Conservation (phyloP, 768 basidiomycete species). For the Agaricus blazei region DNA sequence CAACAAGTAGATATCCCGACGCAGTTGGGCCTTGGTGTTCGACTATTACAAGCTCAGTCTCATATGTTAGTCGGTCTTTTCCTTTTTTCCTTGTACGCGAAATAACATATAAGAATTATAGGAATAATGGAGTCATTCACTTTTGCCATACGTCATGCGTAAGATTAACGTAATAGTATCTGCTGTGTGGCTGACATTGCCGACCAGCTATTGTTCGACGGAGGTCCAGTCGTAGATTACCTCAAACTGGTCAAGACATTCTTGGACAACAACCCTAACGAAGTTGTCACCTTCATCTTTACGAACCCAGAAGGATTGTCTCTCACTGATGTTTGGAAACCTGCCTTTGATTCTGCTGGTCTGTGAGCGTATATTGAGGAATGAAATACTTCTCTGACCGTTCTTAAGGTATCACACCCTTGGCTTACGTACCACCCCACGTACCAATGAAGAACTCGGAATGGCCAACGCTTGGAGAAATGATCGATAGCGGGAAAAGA, state of each 20-base stretch:
- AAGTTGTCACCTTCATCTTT: conserved; percentile 61
- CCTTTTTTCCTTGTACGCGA: neutral
- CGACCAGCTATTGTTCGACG: conserved; percentile 43
- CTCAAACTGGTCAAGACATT: conserved; percentile 49
- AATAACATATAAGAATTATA: conserved; percentile 3
- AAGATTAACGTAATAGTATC: conserved; percentile 23
- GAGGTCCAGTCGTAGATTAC: conserved; percentile 44
- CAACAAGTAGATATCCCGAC: conserved; percentile 46
- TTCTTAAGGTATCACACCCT: conserved; percentile 31
- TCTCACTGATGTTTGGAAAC: conserved; percentile 43
- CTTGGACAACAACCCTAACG: conserved; percentile 57
- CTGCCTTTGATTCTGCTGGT: conserved; percentile 48
- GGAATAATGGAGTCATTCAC: conserved; percentile 41
- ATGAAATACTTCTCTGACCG: neutral
- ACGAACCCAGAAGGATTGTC: conserved; percentile 60
- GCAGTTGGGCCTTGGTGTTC: conserved; percentile 48
- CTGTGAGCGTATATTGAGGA: conserved; percentile 10
- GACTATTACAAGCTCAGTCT: conserved; percentile 56
- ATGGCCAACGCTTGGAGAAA: conserved; percentile 63
- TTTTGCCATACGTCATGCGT: conserved; percentile 61
- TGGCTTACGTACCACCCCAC: conserved; percentile 48
- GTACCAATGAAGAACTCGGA: conserved; percentile 36
- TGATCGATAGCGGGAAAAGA: conserved; percentile 55
- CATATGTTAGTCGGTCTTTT: conserved; percentile 26
- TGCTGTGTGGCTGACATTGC: neutral